Percentiles rank a stretch among this genome's conserved stretches.
Evolutionary conservation across 2,329 filamentous ascomycete genomes (phyloP).

Genomic region (Hypoxylon sp.): DNA sequence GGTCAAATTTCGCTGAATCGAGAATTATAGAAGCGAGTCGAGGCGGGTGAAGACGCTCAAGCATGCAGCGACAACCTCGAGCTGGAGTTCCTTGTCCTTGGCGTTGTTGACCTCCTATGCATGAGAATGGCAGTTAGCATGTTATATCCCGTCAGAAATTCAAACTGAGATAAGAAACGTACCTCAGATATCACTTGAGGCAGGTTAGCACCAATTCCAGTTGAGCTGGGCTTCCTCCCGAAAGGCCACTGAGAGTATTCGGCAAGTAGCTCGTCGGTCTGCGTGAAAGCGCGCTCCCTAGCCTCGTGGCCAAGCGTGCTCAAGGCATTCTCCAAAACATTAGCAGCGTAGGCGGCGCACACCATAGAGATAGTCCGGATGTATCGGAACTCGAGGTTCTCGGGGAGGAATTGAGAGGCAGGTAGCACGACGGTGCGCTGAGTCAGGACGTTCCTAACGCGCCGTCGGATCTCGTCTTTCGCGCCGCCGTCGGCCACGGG

Average conservation of each 20-base stretch:
- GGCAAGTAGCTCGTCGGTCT: conserved; percentile 94
- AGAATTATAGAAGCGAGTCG: conserved; percentile 86
- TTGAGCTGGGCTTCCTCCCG: conserved; percentile 81
- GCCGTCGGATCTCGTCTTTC: conserved; percentile 95
- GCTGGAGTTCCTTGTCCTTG: conserved; percentile 95
- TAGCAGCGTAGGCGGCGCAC: conserved; percentile 97
- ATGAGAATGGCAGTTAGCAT: conserved; percentile 22
- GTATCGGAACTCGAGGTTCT: conserved; percentile 94
- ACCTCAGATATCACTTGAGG: conserved; percentile 87
- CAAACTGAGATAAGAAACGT: conserved; percentile 41
- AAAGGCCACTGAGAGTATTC: conserved; percentile 99
- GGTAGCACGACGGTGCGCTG: conserved; percentile 94
- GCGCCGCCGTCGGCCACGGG: conserved; percentile 96
- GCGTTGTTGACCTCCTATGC: conserved; percentile 80
- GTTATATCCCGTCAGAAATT: not conserved
- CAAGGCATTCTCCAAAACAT: conserved; percentile 97
- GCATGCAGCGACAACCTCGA: conserved; percentile 97
- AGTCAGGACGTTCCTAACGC: conserved; percentile 92
- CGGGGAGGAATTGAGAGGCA: conserved; percentile 88
- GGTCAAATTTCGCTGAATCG: conserved; percentile 8
- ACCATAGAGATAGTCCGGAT: conserved; percentile 95
- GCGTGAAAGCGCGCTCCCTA: conserved; percentile 92
- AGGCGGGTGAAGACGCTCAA: conserved; percentile 97
- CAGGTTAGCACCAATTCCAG: conserved; percentile 92
- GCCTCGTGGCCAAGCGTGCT: conserved; percentile 94